Conservation (phyloP, 2,329 filamentous ascomycete species). For the Alternaria sp. region DNA sequence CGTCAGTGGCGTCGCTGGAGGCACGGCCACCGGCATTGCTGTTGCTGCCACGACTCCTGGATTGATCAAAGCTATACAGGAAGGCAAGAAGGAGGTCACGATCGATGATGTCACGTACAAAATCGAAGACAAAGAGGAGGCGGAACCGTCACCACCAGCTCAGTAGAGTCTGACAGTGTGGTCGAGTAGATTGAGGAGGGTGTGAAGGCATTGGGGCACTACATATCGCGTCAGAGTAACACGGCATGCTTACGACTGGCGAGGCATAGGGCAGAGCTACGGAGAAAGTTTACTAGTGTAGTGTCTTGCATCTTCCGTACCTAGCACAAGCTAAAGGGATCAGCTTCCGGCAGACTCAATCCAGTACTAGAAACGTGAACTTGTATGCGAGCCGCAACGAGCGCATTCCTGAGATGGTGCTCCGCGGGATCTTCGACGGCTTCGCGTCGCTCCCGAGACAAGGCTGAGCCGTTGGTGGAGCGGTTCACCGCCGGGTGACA, state of each 20-base stretch:
- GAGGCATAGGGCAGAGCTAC: background rate
- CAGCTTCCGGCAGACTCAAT: background rate
- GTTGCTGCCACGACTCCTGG: slow-evolving; percentile 12
- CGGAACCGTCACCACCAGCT: background rate
- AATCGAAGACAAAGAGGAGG: background rate
- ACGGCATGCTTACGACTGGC: background rate
- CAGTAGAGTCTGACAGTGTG: background rate
- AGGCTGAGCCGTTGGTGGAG: slow-evolving; percentile 20
- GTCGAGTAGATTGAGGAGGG: background rate
- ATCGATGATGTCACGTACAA: background rate
- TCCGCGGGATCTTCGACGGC: background rate
- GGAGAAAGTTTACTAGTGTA: background rate
- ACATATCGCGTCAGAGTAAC: background rate
- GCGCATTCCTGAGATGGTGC: background rate
- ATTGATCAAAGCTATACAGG: slow-evolving; percentile 5
- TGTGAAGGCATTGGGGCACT: background rate
- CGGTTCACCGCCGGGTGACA: slow-evolving; percentile 13
- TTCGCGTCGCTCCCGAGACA: slow-evolving; percentile 13
- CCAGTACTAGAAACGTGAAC: background rate
- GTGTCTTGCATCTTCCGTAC: background rate
- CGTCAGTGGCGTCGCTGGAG: slow-evolving; percentile 24
- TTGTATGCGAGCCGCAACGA: background rate
- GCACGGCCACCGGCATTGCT: slow-evolving; percentile 6
- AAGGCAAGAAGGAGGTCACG: background rate
- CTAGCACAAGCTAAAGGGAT: background rate